Evolutionary conservation across 2,329 filamentous ascomycete species (phyloP).

Genomic region (Stemphylium lycopersici): DNA sequence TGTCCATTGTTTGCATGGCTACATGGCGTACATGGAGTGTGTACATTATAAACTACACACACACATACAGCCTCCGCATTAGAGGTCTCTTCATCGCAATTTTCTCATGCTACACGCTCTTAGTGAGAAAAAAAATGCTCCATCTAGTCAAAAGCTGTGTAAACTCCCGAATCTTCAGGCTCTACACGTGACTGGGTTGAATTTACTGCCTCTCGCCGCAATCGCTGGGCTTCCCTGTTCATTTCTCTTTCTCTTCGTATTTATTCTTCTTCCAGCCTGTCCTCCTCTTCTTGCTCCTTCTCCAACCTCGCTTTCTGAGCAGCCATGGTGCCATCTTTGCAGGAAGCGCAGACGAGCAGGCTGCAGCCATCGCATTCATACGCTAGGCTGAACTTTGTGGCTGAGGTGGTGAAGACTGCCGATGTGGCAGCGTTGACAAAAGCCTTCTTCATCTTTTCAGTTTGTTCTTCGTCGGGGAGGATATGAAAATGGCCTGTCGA

Average conservation of each 20-base stretch:
- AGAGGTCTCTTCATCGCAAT: too few relatives aligned
- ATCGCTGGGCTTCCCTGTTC: too few relatives aligned
- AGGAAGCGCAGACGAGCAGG: conserved; percentile 31
- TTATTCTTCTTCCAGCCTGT: too few relatives aligned
- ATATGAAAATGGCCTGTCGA: not conserved
- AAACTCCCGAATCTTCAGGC: not conserved
- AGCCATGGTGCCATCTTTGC: conserved; percentile 19
- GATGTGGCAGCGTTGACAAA: not conserved
- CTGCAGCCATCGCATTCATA: conserved; percentile 32
- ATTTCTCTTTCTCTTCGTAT: too few relatives aligned
- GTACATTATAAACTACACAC: not conserved
- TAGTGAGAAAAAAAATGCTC: too few relatives aligned
- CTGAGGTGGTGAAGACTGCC: not conserved
- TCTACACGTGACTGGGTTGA: too few relatives aligned
- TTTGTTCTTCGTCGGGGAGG: not conserved
- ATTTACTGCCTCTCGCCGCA: too few relatives aligned
- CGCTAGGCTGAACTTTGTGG: conserved; percentile 28
- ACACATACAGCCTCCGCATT: too few relatives aligned
- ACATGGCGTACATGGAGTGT: too few relatives aligned
- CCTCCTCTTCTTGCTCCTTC: not conserved
- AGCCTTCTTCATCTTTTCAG: not conserved
- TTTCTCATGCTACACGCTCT: too few relatives aligned
- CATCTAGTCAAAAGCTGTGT: not conserved
- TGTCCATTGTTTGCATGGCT: too few relatives aligned
- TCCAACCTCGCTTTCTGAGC: conserved; percentile 3